phyloP scores from a whole-genome alignment of 192 early-diverging fungal species.

The Linnemannia exigua region DNA sequence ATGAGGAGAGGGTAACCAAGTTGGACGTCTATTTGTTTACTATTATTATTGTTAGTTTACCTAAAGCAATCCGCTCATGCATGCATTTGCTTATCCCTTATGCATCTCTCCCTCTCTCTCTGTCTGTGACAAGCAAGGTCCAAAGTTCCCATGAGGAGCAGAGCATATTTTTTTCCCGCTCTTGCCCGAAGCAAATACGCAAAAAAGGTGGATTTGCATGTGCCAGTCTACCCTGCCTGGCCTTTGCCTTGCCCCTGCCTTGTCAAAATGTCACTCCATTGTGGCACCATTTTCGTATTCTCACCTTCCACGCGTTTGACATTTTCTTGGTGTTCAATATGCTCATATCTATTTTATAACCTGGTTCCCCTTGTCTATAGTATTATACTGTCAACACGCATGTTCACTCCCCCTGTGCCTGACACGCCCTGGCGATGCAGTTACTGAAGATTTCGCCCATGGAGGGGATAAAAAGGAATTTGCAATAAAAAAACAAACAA shows the following conservation, averaged over 20 bases:
- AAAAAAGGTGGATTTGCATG: neutral
- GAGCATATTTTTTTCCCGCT: neutral
- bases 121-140: too few species aligned
- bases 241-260: too few species aligned
- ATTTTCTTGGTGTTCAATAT: neutral
- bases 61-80: neutral
- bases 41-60: neutral
- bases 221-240: neutral
- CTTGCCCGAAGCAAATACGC: neutral
- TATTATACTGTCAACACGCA: too few species aligned
- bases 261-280: neutral
- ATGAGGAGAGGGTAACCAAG: neutral
- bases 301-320: neutral
- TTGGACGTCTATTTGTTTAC: neutral
- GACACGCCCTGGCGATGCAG: neutral
- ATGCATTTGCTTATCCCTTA: neutral
- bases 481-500: too few species aligned
- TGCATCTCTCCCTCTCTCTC: neutral
- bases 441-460: neutral
- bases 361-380: neutral
- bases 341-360: neutral
- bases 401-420: neutral
- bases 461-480: neutral
- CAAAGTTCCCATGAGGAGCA: constrained; percentile 5
- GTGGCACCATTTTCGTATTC: neutral